A percentile compares a stretch with the other conserved stretches of the same genome.
phyloP scores from a whole-genome alignment of 208 protist genomes.

The Wallacemonas sp. region DNA sequence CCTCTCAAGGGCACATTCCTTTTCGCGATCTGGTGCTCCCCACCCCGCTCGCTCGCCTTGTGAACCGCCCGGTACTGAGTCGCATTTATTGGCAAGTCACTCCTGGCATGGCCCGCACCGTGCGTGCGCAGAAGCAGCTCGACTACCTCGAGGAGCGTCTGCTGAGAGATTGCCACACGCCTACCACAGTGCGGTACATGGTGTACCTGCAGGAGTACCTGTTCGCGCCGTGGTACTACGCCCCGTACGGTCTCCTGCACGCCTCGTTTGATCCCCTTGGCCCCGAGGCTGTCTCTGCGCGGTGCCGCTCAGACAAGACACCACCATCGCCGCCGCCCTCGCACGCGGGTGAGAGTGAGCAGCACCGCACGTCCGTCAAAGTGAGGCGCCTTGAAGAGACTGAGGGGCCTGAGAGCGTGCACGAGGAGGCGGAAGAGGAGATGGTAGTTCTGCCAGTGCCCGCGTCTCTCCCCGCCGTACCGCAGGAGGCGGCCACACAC shows the following conservation, averaged over 20 bases:
- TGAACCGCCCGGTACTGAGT: conserved; percentile 42
- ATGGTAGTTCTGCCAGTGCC: neutral
- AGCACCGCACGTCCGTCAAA: neutral
- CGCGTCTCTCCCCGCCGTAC: too few relatives aligned
- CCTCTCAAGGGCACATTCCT: too few relatives aligned
- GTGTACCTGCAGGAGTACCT: conserved; percentile 65
- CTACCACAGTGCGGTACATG: conserved; percentile 81
- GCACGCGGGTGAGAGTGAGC: neutral
- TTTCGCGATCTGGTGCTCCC: neutral
- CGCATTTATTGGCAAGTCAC: conserved; percentile 69
- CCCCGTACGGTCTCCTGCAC: conserved; percentile 78
- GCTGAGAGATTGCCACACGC: conserved; percentile 73
- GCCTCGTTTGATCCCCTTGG: conserved; percentile 64
- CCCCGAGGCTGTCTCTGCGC: conserved; percentile 8
- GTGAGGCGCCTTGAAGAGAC: neutral
- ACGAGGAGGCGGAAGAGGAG: neutral
- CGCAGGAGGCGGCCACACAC: neutral
- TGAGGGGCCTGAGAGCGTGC: too few relatives aligned
- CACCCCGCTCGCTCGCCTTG: neutral
- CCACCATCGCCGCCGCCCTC: too few relatives aligned
- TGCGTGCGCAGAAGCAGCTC: conserved; percentile 49
- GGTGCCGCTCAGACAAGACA: too few relatives aligned
- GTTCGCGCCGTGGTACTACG: conserved; percentile 89
- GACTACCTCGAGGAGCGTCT: conserved; percentile 88
- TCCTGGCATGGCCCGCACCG: conserved; percentile 71